Conservation (phyloP, 1,284 basidiomycete species). For the Marasmius fiardii region DNA sequence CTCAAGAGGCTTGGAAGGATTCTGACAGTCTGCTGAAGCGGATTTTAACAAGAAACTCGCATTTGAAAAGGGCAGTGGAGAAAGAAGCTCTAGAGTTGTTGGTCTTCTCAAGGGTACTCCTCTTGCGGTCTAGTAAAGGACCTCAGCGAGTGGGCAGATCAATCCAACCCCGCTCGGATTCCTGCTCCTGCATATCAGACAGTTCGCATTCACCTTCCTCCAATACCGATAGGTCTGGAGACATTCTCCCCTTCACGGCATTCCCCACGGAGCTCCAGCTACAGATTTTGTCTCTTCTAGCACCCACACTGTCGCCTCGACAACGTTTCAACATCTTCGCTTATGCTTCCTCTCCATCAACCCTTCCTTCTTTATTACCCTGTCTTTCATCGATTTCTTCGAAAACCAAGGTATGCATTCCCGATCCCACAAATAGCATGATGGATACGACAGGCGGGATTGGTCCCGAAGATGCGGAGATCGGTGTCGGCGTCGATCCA, state of each 20-base stretch:
- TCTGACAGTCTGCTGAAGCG: conserved; percentile 35
- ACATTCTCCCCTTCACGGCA: conserved; percentile 31
- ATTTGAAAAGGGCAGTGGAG: conserved; percentile 42
- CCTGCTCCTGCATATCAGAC: conserved; percentile 12
- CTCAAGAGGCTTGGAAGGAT: conserved; percentile 30
- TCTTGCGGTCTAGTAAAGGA: conserved; percentile 30
- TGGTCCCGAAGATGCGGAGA: background rate
- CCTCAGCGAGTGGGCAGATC: background rate
- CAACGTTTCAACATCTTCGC: conserved; percentile 56
- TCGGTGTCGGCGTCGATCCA: background rate
- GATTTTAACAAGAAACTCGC: conserved; percentile 44
- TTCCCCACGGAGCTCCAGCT: conserved; percentile 63
- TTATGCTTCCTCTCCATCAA: conserved; percentile 49
- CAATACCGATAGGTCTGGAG: background rate
- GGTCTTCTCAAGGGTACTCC: conserved; percentile 45
- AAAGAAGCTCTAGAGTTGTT: conserved; percentile 51
- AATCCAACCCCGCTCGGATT: conserved; percentile 4
- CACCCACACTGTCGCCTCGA: conserved; percentile 52
- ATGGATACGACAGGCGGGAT: conserved; percentile 9
- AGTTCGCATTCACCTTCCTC: background rate
- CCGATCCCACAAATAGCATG: conserved; percentile 10
- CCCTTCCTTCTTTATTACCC: conserved; percentile 51
- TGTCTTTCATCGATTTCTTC: conserved; percentile 26
- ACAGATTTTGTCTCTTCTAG: conserved; percentile 53
- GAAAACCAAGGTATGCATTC: conserved; percentile 29